Percentiles rank a stretch among this genome's conserved stretches.
phyloP scores from a whole-genome alignment of 306 rosid species.

The Oxytropis ochrocephala region DNA sequence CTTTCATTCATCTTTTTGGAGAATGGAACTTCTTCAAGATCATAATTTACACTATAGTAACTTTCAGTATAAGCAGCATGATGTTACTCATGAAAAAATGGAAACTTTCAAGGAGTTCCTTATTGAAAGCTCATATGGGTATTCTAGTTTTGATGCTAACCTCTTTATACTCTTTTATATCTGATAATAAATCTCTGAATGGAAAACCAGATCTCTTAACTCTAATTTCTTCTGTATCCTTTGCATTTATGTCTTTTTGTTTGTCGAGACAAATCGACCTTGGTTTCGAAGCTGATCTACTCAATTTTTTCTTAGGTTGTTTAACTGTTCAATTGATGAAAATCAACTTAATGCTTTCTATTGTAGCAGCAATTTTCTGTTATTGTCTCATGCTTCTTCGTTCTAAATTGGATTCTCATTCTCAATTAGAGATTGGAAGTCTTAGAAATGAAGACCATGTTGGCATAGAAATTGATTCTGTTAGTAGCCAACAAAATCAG shows the following conservation, averaged over 20 bases:
- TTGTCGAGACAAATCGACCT: slow-evolving; percentile 15
- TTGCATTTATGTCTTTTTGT: slow-evolving; percentile 24
- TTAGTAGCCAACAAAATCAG: slow-evolving; percentile 16
- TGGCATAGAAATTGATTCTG: slow-evolving; percentile 5
- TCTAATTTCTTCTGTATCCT: background rate
- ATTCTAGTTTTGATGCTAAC: slow-evolving; percentile 17
- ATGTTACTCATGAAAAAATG: slow-evolving; percentile 11
- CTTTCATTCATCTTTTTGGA: slow-evolving; percentile 24
- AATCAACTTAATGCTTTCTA: slow-evolving; percentile 13
- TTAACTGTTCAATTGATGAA: slow-evolving; percentile 19
- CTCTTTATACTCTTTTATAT: slow-evolving; percentile 19
- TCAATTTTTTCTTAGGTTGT: slow-evolving; percentile 26
- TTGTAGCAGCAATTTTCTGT: slow-evolving; percentile 4
- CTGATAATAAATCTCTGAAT: background rate
- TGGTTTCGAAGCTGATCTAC: slow-evolving; percentile 22
- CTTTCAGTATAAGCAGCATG: background rate
- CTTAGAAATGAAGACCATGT: background rate
- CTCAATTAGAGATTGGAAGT: background rate
- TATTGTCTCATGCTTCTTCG: slow-evolving; percentile 10
- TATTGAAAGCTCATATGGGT: slow-evolving; percentile 9
- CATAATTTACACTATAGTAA: background rate
- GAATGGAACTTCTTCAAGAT: slow-evolving; percentile 23
- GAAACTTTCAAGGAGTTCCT: slow-evolving; percentile 8
- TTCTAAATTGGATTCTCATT: background rate
- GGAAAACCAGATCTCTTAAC: slow-evolving; percentile 18